Evolutionary conservation across 1,139 yeast genomes (phyloP), one percentile per base, ranked within the genome.

Genomic region (Kurtzmaniella quercitrusa): DNA sequence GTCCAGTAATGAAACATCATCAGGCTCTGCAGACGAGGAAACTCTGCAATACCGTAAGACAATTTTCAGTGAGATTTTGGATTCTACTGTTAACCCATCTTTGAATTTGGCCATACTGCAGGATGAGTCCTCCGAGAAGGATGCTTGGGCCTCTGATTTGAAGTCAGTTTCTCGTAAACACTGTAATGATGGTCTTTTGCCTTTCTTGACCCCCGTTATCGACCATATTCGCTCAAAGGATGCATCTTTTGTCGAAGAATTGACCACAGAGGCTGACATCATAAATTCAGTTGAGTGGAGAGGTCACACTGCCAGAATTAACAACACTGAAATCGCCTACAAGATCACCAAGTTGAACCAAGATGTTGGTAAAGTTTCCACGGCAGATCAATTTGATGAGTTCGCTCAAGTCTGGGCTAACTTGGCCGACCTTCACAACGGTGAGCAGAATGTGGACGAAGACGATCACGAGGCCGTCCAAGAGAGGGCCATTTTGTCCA

Each of bases 251-350:
- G 68, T 79, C 15, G 63, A 68, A 3, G 68, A 66, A 45, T 51
- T 66, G 32, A 42, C 38, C 19, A 28, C 35, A 12, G 32, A 38
- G 15, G 60, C 57, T 11, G 54, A 62, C 28, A 55, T 71, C 42
- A 58, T 65, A 39, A 58, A 59, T 28, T 53, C 64, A 12, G 68
- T 89, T 38, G 56, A 66, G 32, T 91, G 96, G 96, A 75, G 94
- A 57, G 68, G 74, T 36, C 88, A 86, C 61, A 66, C 69, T n/a
- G 96, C 96, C 0, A 56, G 56, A 7, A 71, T 91, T 28, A 68
- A 72, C 50, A 87, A 87, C 51, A 85, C 87, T 40, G 93, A 88
- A 48, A 71, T 88, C 38, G 86, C 94, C 0, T 76, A 76, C 53
- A 71, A 74, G 22, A 70, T 84, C 38, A 66, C 74, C 65, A 59